These are phyloP conservation scores for Tricholoma matsutake DNA, from an alignment of 768 basidiomycete genomes.

Conservation along the genomic window DNA sequence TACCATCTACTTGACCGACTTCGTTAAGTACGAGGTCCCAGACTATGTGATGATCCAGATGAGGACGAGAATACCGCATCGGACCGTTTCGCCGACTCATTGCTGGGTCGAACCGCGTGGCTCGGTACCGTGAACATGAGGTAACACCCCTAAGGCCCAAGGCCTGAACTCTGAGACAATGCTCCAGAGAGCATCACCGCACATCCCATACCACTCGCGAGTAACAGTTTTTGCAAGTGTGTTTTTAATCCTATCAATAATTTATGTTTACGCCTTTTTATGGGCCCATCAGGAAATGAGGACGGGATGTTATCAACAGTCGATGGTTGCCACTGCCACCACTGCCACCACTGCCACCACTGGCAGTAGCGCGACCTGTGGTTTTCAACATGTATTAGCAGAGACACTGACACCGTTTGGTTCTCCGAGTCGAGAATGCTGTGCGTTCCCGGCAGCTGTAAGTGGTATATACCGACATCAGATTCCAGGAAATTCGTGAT, in stretches of 20 bases:
- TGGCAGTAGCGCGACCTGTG: conserved; percentile 12
- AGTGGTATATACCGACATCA: too few relatives aligned
- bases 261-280: not conserved
- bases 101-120: conserved; percentile 12
- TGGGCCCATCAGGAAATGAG: conserved; percentile 27
- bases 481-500: too few relatives aligned
- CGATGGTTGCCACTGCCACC: conserved; percentile 21
- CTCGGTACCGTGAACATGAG: conserved; percentile 6
- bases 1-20: not conserved
- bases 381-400: not conserved
- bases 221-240: conserved; percentile 28
- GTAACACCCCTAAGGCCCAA: too few relatives aligned
- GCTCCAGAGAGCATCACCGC: conserved; percentile 31
- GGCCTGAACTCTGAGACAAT: conserved; percentile 11
- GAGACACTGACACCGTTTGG: not conserved
- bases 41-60: not conserved
- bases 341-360: conserved; percentile 19
- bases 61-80: conserved; percentile 2
- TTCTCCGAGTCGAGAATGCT: too few relatives aligned
- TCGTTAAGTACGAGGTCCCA: not conserved
- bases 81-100: conserved; percentile 7
- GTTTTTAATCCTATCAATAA: not conserved
- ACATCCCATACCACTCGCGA: conserved; percentile 18
- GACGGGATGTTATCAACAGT: conserved; percentile 28
- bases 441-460: too few relatives aligned